Conservation (phyloP, 2,329 filamentous ascomycete species). For the Penicillium concentricum region DNA sequence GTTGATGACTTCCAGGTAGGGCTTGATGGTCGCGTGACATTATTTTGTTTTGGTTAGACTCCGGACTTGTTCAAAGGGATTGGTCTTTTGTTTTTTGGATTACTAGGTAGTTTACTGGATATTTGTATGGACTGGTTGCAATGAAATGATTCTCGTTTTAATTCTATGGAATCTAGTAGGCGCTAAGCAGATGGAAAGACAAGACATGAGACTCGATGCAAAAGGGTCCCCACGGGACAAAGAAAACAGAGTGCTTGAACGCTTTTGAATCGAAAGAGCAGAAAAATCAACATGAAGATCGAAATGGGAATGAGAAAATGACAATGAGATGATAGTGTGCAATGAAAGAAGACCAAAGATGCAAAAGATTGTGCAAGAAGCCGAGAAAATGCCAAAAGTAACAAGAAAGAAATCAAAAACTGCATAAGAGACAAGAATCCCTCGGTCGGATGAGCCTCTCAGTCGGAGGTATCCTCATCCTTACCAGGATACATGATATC, state of each 20-base stretch:
- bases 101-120: neutral
- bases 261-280: conserved; percentile 1
- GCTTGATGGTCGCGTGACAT: neutral
- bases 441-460: neutral
- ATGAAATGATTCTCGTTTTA: neutral
- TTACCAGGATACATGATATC: conserved; percentile 60
- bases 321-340: neutral
- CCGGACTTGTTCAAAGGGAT: neutral
- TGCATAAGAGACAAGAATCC: neutral
- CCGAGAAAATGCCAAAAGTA: neutral
- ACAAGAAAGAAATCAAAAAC: neutral
- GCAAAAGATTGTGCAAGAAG: neutral
- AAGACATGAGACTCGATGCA: neutral
- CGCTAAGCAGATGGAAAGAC: neutral
- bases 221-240: neutral
- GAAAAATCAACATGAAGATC: neutral
- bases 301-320: neutral
- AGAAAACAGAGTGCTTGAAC: conserved; percentile 3
- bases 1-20: neutral
- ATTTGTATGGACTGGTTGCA: neutral
- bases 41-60: neutral
- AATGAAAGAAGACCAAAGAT: neutral
- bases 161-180: conserved; percentile 2
- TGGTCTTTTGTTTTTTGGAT: neutral
- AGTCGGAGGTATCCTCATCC: conserved; percentile 54